Conservation (phyloP, 2,329 filamentous ascomycete species). For the Cercospora sp. region DNA sequence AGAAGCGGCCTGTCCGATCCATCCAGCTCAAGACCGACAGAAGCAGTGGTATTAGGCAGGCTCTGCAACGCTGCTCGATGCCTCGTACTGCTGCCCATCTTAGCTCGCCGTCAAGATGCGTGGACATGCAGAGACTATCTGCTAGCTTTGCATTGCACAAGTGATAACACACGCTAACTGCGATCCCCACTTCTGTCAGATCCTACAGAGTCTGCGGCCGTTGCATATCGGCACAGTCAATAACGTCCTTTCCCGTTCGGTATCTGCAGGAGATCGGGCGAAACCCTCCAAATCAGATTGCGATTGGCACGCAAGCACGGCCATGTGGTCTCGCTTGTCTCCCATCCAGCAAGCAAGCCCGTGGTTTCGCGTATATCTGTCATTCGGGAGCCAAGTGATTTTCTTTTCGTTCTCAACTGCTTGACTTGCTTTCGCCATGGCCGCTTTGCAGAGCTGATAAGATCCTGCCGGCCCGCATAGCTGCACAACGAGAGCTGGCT, state of each 20-base stretch:
- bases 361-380: conserved; percentile 12
- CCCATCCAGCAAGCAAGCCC: conserved; percentile 3
- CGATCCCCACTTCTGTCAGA: background rate
- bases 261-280: background rate
- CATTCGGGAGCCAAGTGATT: background rate
- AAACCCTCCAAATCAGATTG: conserved; percentile 7
- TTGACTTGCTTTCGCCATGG: background rate
- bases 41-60: background rate
- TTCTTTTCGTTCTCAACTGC: background rate
- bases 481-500: conserved; percentile 12
- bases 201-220: background rate
- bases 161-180: background rate
- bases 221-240: background rate
- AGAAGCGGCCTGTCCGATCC: background rate
- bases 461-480: background rate
- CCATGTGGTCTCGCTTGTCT: conserved; percentile 11
- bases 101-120: background rate
- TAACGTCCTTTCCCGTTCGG: background rate
- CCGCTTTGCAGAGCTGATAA: conserved; percentile 7
- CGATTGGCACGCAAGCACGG: conserved; percentile 7
- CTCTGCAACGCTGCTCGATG: background rate
- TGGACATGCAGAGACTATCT: background rate
- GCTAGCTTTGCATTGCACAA: background rate
- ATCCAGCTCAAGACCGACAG: background rate
- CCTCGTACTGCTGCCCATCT: background rate